Percentiles rank a stretch among this genome's conserved stretches.
phyloP scores from a whole-genome alignment of 192 early-diverging fungal genomes.

The Linnemannia hyalina region DNA sequence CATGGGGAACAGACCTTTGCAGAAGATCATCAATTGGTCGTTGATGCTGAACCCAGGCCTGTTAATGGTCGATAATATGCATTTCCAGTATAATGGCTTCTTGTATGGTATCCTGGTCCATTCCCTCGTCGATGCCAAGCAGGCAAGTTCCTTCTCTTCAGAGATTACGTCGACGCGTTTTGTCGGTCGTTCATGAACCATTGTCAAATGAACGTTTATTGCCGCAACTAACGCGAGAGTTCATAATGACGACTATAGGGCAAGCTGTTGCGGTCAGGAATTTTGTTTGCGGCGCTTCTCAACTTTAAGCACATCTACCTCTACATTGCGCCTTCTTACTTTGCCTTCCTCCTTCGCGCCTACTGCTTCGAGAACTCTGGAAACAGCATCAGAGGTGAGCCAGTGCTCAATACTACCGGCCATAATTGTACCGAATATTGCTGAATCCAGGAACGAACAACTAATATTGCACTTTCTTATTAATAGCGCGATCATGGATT shows the following conservation, averaged over 20 bases:
- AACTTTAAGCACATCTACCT: constrained; percentile 99
- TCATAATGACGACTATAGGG: constrained; percentile 53
- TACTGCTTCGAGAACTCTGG: constrained; percentile 77
- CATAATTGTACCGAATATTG: background rate
- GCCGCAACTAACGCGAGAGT: background rate
- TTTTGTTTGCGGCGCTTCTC: constrained; percentile 87
- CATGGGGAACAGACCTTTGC: constrained; percentile 52
- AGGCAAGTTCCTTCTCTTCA: constrained; percentile 56
- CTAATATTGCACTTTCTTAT: background rate
- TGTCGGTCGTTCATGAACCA: background rate
- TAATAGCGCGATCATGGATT: constrained; percentile 46
- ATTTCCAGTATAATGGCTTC: constrained; percentile 99
- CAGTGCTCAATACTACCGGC: background rate
- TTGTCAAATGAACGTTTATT: constrained; percentile 4
- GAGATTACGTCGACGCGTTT: background rate
- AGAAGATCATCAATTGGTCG: constrained; percentile 67
- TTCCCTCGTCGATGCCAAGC: constrained; percentile 79
- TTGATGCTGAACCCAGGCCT: constrained; percentile 79
- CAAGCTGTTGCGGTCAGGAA: constrained; percentile 73
- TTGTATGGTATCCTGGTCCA: constrained; percentile 89
- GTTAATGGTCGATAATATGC: constrained; percentile 91
- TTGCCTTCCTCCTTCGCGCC: constrained; percentile 84
- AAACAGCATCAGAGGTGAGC: constrained; percentile 43
- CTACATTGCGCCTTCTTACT: constrained; percentile 93
- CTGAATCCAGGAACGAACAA: background rate